A percentile compares a stretch with the other conserved stretches of the same genome.
These are phyloP conservation scores for Limnomonas spitsbergensis DNA, from an alignment of 139 green algal genomes.

Conservation along the genomic window DNA sequence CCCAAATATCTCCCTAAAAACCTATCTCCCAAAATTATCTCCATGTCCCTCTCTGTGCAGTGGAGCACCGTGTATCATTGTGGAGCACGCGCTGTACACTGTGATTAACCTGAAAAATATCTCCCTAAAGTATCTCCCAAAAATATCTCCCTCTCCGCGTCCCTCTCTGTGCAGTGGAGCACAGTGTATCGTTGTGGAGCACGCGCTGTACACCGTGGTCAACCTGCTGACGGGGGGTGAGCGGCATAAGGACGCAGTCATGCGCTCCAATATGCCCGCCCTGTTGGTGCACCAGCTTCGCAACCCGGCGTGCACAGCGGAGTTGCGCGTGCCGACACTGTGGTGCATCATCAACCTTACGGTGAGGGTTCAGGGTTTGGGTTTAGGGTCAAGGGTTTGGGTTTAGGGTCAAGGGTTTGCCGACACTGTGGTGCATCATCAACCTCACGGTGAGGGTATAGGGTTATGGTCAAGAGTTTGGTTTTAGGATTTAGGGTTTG, in stretches of 20 bases:
- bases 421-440: slow-evolving; percentile 51
- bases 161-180: not conserved
- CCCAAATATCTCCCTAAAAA: no score
- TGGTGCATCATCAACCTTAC: slow-evolving; percentile 57
- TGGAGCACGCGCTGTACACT: slow-evolving; percentile 32
- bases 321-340: slow-evolving; percentile 35
- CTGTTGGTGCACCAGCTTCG: slow-evolving; percentile 34
- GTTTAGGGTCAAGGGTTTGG: no score
- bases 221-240: slow-evolving; percentile 40
- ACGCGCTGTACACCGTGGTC: slow-evolving; percentile 33
- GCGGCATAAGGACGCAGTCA: slow-evolving; percentile 31
- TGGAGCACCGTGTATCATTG: not conserved
- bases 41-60: not conserved
- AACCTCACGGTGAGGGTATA: slow-evolving; percentile 41
- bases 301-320: not conserved
- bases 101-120: slow-evolving; percentile 42
- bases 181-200: not conserved
- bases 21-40: no score
- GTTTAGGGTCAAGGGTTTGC: no score
- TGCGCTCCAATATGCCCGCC: slow-evolving; percentile 18
- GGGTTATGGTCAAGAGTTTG: no score
- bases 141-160: not conserved
- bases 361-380: no score
- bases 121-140: no score
- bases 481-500: no score